Evolutionary conservation across 108 stramenopile species (phyloP).

Genomic region (Skeletonema costatum): DNA sequence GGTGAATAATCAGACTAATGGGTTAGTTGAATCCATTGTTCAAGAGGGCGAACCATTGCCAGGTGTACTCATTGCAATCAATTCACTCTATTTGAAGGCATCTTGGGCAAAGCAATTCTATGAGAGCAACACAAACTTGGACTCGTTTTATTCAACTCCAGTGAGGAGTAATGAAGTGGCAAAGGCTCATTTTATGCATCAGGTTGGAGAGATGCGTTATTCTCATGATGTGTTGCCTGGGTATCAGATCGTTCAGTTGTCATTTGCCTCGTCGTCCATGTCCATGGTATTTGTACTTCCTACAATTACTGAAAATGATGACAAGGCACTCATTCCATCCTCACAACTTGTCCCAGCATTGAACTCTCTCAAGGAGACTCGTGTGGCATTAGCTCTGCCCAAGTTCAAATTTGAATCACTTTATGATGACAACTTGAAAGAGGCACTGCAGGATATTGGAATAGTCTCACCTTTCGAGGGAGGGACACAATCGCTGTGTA

Average conservation of each 20-base stretch:
- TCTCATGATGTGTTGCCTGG: slow-evolving; percentile 19
- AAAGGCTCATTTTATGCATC: slow-evolving; percentile 38
- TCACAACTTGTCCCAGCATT: slow-evolving; percentile 15
- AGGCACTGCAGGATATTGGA: slow-evolving; percentile 15
- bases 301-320: background rate
- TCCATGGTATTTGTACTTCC: slow-evolving; percentile 46
- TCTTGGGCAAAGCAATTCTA: slow-evolving; percentile 20
- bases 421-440: slow-evolving; percentile 33
- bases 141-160: slow-evolving; percentile 14
- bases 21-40: slow-evolving; percentile 37
- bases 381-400: slow-evolving; percentile 40
- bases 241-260: slow-evolving; percentile 19
- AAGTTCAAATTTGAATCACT: slow-evolving; percentile 48
- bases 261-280: slow-evolving; percentile 3
- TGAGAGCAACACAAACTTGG: slow-evolving; percentile 10
- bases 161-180: background rate
- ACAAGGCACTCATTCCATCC: background rate
- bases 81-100: slow-evolving; percentile 47
- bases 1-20: slow-evolving; percentile 43
- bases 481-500: slow-evolving; percentile 18
- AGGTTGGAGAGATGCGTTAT: slow-evolving; percentile 12
- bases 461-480: slow-evolving; percentile 28
- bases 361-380: slow-evolving; percentile 13
- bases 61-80: slow-evolving; percentile 31
- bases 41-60: slow-evolving; percentile 12